Base-by-base conservation (phyloP, 2,329 filamentous ascomycete species). In the Bipolaris oryzae region DNA sequence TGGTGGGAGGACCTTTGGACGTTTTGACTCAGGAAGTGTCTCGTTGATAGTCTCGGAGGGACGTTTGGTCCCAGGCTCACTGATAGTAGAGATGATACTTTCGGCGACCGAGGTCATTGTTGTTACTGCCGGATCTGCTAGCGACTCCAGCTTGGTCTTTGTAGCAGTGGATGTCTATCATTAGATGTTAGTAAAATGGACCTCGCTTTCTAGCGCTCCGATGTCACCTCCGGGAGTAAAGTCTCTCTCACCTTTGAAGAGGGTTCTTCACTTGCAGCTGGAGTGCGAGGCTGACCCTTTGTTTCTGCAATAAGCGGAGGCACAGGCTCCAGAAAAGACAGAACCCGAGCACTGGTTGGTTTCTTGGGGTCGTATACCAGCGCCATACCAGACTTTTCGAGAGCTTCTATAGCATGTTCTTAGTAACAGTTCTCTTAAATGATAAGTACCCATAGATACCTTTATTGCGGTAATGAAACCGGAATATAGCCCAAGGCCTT, bases 401-500 rank as follows among this genome's bases (percentile, higher is more conserved):
- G 68, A 0, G 65, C 57, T 2, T 66, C 69, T 74, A 23, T 7
- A 39, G 25, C 3, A 11, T 3, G n/a, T 5, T 5, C 15, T 39
- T 3, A 48, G 16, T 7, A 18, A 3, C 9, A 41, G 2, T 10
- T 38, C 16, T 9, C 16, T 5, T 5, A 33, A 10, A 18, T 11
- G 16, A 3, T n/a, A 1, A 15, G 15, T 37, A 4, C 15, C 16
- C n/a, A 20, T 34, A 1, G 11, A 13, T 42, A 70, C 71, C 60
- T 45, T 68, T 50, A 34, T 53, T 70, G 7, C 78, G 73, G 58
- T 79, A 80, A 60, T 78, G 75, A 58, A 79, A 80, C 16, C 76
- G 69, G 46, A 79, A 75, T 10, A 74, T 72, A 1, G 70, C 74
- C 76, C 77, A 79, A 5, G 77, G 71, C 43, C 70, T 62, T 15